Conservation (phyloP, 306 rosid species). For the Citrullus amarus region DNA sequence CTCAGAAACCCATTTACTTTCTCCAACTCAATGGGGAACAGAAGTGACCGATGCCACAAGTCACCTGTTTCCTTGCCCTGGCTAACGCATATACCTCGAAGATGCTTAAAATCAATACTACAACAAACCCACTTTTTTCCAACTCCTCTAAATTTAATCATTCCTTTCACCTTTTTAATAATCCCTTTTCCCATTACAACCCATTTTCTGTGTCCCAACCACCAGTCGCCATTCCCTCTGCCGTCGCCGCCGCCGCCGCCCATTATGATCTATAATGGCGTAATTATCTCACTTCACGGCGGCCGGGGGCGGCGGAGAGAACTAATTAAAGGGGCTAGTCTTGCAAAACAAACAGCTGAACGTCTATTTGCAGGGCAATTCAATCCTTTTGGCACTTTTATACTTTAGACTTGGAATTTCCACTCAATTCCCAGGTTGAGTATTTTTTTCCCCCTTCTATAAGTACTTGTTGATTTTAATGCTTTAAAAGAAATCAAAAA, state of each 20-base stretch:
- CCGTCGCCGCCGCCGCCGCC: neutral
- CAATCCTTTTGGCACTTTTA: conserved; percentile 4
- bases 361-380: neutral
- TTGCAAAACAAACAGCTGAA: neutral
- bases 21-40: neutral
- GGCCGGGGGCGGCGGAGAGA: neutral
- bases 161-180: neutral
- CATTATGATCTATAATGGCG: neutral
- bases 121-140: neutral
- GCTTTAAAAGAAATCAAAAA: no score
- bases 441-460: neutral
- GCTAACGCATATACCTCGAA: conserved; percentile 2
- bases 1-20: neutral
- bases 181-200: neutral
- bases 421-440: neutral
- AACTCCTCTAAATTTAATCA: neutral
- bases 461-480: neutral
- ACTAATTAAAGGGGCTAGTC: neutral
- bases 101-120: neutral
- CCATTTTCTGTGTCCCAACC: neutral
- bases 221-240: neutral
- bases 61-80: neutral
- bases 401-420: neutral
- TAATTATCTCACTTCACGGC: neutral
- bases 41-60: neutral